phyloP scores from a whole-genome alignment of 129 eudicot species.

The Flaveria ramosissima region DNA sequence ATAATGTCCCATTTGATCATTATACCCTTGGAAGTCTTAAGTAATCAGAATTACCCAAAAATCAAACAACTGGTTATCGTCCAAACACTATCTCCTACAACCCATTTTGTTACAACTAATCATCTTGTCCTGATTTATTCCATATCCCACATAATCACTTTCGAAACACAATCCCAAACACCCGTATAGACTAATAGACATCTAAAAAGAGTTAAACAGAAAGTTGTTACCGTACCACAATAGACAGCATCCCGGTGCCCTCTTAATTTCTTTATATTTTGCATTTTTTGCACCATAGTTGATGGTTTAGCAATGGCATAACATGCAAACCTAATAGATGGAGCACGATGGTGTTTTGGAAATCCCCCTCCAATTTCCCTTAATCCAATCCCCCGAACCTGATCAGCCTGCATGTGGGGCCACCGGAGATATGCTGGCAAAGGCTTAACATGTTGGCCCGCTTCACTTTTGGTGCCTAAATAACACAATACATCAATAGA shows the following conservation, averaged over 20 bases:
- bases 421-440: slow-evolving; percentile 78
- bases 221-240: slow-evolving; percentile 61
- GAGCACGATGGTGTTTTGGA: slow-evolving; percentile 90
- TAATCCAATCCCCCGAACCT: slow-evolving; percentile 79
- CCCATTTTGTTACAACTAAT: background rate
- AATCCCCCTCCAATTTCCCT: slow-evolving; percentile 99
- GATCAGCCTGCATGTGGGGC: slow-evolving; percentile 99
- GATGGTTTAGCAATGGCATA: slow-evolving; percentile 95
- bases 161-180: slow-evolving; percentile 4
- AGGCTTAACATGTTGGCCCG: slow-evolving; percentile 46
- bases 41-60: background rate
- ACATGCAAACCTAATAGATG: slow-evolving; percentile 82
- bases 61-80: background rate
- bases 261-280: slow-evolving; percentile 78
- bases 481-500: slow-evolving; percentile 11
- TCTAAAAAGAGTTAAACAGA: background rate
- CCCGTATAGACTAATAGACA: background rate
- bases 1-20: background rate
- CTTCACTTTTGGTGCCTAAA: slow-evolving; percentile 54
- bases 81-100: background rate
- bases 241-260: slow-evolving; percentile 98
- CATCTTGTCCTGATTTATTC: background rate
- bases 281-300: slow-evolving; percentile 90
- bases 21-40: background rate
- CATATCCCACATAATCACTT: background rate